Evolutionary conservation across 805 yeast species (phyloP).

Genomic region (Kazachstania taianensis): DNA sequence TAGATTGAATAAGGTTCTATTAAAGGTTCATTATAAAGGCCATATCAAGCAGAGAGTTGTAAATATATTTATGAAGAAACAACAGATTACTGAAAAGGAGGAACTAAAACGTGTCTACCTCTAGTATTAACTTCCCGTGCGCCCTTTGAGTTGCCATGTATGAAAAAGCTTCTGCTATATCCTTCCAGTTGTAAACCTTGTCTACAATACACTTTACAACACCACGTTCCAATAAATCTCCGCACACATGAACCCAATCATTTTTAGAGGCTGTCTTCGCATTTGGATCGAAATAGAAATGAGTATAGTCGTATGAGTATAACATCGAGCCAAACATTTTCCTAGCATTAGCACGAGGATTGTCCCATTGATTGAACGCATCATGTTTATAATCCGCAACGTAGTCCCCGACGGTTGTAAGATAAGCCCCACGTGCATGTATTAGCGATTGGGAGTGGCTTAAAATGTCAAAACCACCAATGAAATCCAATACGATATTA

Average conservation of each 20-base stretch:
- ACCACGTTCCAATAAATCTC: conserved; percentile 38
- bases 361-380: conserved; percentile 29
- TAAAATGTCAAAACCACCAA: conserved; percentile 54
- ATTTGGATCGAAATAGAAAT: conserved; percentile 29
- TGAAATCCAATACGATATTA: conserved; percentile 58
- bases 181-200: conserved; percentile 44
- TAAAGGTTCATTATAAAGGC: too few species aligned
- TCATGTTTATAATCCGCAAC: conserved; percentile 33
- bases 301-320: conserved; percentile 32
- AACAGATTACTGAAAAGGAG: too few species aligned
- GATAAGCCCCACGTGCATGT: conserved; percentile 41
- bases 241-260: conserved; percentile 35
- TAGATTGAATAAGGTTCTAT: too few species aligned
- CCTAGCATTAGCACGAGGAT: conserved; percentile 29
- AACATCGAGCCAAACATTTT: conserved; percentile 28
- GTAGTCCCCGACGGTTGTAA: conserved; percentile 56
- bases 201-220: conserved; percentile 44
- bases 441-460: conserved; percentile 35
- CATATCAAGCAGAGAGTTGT: too few species aligned
- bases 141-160: conserved; percentile 42
- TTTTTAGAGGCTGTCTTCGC: conserved; percentile 20
- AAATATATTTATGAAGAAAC: too few species aligned
- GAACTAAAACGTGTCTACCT: conserved; percentile 36
- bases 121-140: conserved; percentile 58
- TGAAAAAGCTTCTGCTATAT: conserved; percentile 44